Base-by-base conservation (phyloP, 2,329 filamentous ascomycete species). In the Fusarium pseudoanthophilum region DNA sequence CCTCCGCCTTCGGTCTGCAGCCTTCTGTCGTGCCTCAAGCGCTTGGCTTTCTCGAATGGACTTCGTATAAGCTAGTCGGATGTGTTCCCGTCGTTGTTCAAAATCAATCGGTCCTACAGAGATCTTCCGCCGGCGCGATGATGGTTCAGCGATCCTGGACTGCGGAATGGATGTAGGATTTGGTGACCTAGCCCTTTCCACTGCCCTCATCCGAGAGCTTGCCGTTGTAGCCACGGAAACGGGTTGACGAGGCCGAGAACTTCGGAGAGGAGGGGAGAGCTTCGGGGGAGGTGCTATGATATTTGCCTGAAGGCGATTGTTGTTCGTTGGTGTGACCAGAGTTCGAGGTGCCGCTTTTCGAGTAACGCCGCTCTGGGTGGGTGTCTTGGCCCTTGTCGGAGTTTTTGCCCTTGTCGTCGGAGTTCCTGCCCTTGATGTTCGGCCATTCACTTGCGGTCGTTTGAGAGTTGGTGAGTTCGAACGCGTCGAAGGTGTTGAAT, bases 31-130 rank as follows among this genome's bases (percentile, higher is more conserved):
- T 58, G 85, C 86, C 64, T 87, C 87, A n/a, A 85, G 82, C 66
- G 88, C 91, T 78, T 93, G 91, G 76, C 85, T 92, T 78, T 94
- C 92, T 71, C 92, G 89, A 53, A 96, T 91, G n/a, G 92, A 94
- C 79, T 93, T 93, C 75, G 91, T 95, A 81, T 97, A 95, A 20
- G 94, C 94, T 64, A 94, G 90, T 75, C 95, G 92, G 77, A 97
- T 97, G 69, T 91, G 91, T 78, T 94, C 92, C 75, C 95, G 88
- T 57, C 94, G 89, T 74, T 93, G 93, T 67, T 92, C 94, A 79
- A 97, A 96, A 81, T 97, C 93, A 59, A 97, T 93, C 67, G 92
- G 92, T 3, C 92, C 92, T 66, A 95, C 84, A 4, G 88, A 88
- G 58, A 90, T 85, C 77, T 90, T 90, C 48, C 87, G 85, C 65